Evolutionary conservation across 148 eudicot species (phyloP), one percentile per base, ranked within the genome.

Genomic region (Talinum fruticosum): DNA sequence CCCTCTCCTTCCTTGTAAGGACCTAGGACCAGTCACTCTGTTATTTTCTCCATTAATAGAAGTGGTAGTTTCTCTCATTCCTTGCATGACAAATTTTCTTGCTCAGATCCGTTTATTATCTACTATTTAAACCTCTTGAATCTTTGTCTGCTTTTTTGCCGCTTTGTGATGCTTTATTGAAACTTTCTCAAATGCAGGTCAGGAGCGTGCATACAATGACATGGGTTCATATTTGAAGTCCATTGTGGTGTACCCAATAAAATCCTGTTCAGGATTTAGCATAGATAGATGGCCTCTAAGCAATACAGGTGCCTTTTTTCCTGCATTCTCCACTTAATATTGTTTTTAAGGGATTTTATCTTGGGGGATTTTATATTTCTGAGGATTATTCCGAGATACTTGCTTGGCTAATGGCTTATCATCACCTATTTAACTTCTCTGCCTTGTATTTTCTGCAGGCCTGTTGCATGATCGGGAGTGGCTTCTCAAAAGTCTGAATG

Each of bases 391-490:
- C n/a, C 26, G 6, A 49, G 37, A 29, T 68, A 38, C 6, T 61
- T 23, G 21, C 12, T 45, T 29, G 51, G 23, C 34, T 3, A 32
- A 78, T 23, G 0, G 8, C 51, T 70, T 71, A 41, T 23, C 32
- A 12, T 35, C 35, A n/a, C 13, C 16, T 13, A 30, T 10, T 37
- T 69, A 47, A 49, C 15, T 68, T 30, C 32, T 74, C 51, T 33
- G 18, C 6, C 57, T 10, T 45, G 35, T 79, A 59, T 73, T 69
- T 73, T 77, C 78, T 79, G 78, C 86, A 96, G 99, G 99, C 69
- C 87, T 93, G 78, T 66, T 85, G 49, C 90, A 96, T 84, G 99
- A 96, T 86, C 89, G 99, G 62, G 97, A 93, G 79, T 96, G 97
- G 97, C 87, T 96, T 86, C 92, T 96, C 84, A 87, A 84, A 86